Evolutionary conservation across 192 early-diverging fungal species (phyloP).

Genomic region (Coemansia sp.): DNA sequence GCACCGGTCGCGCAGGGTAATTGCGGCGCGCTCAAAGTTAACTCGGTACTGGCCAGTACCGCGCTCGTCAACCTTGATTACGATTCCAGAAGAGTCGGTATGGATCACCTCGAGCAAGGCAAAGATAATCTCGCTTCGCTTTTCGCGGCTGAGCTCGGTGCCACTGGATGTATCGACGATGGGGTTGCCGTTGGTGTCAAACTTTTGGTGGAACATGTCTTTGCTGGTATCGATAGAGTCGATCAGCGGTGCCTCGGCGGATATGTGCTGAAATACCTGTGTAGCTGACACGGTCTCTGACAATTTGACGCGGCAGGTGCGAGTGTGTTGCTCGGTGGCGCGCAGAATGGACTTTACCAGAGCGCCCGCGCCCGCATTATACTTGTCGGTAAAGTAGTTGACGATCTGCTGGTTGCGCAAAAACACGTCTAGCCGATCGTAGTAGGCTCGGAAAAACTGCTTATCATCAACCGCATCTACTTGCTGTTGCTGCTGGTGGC

Average conservation of each 20-base stretch:
- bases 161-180: slow-evolving; percentile 10
- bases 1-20: slow-evolving; percentile 58
- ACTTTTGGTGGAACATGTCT: slow-evolving; percentile 37
- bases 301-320: slow-evolving; percentile 56
- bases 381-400: slow-evolving; percentile 59
- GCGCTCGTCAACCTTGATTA: slow-evolving; percentile 61
- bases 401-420: slow-evolving; percentile 71
- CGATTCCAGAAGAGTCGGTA: slow-evolving; percentile 57
- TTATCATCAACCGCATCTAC: slow-evolving; percentile 55
- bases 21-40: slow-evolving; percentile 60
- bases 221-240: slow-evolving; percentile 44
- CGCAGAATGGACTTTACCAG: slow-evolving; percentile 64
- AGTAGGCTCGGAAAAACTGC: slow-evolving; percentile 67
- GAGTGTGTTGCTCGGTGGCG: slow-evolving; percentile 60
- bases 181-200: slow-evolving; percentile 18
- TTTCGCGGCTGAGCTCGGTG: slow-evolving; percentile 3
- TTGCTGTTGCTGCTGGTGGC: slow-evolving; percentile 6
- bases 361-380: slow-evolving; percentile 65
- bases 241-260: slow-evolving; percentile 37
- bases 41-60: slow-evolving; percentile 64
- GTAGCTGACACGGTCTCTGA: slow-evolving; percentile 52
- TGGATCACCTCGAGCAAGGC: slow-evolving; percentile 65
- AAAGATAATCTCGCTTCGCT: slow-evolving; percentile 48
- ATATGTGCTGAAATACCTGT: slow-evolving; percentile 57
- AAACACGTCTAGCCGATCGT: slow-evolving; percentile 65